phyloP scores from a whole-genome alignment of 23 red algal genomes.

The Gracilariopsis chorda region DNA sequence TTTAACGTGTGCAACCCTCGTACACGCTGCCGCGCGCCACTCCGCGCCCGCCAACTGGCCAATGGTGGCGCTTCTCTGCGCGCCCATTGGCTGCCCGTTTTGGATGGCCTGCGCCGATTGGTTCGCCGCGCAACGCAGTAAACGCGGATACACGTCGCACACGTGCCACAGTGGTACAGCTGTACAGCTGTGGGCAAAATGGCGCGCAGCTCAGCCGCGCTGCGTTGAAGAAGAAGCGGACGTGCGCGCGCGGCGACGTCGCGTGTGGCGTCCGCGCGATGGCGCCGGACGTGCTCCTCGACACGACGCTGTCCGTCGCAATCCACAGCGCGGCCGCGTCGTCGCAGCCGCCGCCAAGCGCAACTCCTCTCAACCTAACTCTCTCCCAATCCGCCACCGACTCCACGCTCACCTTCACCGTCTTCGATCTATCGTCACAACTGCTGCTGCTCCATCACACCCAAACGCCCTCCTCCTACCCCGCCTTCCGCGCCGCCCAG shows the following conservation, averaged over 20 bases:
- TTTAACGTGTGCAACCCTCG: too few species aligned
- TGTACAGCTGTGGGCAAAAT: neutral
- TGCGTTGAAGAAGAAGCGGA: too few species aligned
- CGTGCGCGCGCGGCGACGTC: neutral
- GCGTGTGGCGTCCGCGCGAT: neutral
- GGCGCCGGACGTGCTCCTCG: neutral
- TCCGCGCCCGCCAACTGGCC: too few species aligned
- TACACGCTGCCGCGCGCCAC: too few species aligned
- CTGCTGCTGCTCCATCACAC: constrained; percentile 40
- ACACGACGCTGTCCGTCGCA: neutral
- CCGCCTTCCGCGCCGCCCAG: constrained; percentile 36
- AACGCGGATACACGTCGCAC: too few species aligned
- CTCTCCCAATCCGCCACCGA: neutral
- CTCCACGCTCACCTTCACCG: constrained; percentile 32
- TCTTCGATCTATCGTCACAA: constrained; percentile 47
- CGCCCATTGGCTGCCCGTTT: too few species aligned
- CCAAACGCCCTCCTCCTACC: constrained; percentile 39
- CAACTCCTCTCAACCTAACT: neutral
- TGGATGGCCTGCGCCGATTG: too few species aligned
- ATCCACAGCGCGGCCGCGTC: neutral
- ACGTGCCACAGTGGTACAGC: too few species aligned
- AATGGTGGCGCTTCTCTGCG: too few species aligned
- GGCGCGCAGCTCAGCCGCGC: neutral
- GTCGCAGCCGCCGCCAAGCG: neutral
- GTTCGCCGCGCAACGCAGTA: too few species aligned